A percentile compares a stretch with the other conserved stretches of the same genome.
Evolutionary conservation across 2,329 filamentous ascomycete species (phyloP).

Genomic region (Helotiales sp.): DNA sequence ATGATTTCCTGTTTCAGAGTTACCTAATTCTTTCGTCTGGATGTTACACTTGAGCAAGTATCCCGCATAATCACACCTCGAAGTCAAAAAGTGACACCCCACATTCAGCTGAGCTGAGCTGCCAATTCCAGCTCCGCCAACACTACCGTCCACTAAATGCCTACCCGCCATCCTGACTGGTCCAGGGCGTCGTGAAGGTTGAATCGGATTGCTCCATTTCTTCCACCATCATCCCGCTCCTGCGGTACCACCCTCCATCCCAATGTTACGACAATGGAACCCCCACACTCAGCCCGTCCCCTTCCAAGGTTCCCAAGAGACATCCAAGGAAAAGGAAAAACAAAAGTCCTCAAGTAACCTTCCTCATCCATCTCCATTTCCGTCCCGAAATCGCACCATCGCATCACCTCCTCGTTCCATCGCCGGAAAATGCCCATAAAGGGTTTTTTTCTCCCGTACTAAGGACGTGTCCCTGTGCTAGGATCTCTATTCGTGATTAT

Average conservation of each 20-base stretch:
- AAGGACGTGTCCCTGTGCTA: not conserved
- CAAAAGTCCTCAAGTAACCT: not conserved
- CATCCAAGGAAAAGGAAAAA: not conserved
- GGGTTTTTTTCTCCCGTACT: not conserved
- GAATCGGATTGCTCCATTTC: too few relatives aligned
- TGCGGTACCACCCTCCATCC: not conserved
- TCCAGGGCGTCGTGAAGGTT: too few relatives aligned
- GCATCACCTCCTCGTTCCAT: not conserved
- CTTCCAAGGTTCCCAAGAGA: not conserved
- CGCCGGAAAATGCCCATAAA: not conserved
- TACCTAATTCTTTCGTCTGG: not conserved
- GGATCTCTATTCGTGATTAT: not conserved
- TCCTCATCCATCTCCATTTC: not conserved
- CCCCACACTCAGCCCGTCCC: slow-evolving; percentile 1
- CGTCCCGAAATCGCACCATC: not conserved
- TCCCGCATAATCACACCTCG: not conserved
- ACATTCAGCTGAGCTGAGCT: not conserved
- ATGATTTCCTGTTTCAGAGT: not conserved
- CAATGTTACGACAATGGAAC: not conserved
- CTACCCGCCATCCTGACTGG: not conserved
- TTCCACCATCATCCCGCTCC: not conserved
- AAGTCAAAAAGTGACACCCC: not conserved
- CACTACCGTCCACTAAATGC: not conserved
- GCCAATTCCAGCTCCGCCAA: not conserved
- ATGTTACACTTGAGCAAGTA: slow-evolving; percentile 6